Base-by-base conservation (phyloP, 108 stramenopile species). In the Stephanodiscus minutulus region DNA sequence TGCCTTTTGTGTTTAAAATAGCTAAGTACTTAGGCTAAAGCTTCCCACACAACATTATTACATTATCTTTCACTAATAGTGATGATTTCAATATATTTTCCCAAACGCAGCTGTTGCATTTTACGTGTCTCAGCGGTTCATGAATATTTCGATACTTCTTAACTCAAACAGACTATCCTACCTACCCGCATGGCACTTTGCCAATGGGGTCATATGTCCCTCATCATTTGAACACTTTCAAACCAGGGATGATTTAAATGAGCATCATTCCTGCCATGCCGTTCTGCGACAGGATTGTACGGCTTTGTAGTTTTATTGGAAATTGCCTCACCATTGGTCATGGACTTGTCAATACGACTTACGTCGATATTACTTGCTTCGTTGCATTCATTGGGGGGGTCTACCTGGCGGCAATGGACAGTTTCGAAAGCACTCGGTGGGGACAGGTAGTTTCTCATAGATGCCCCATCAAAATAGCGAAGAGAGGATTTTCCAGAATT, bases 401-500 rank as follows among this genome's bases (percentile, higher is more conserved):
- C 43, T 25, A 28, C 55, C 57, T 68, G 68, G 8, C 71, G 54
- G 39, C 91, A 92, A 52, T 79, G 79, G 0, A 85, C 75, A 31
- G 52, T 56, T 64, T 91, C 88, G 36, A 81, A 81, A 10, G 58
- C 65, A 41, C 82, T 84, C 29, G 76, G 65, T 13, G 90, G 87
- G 24, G 74, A 61, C 55, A 83, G 85, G 50, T 89, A 92, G 13
- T 56, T 54, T 48, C 66, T 64, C 89, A 91, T 91, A 0, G 87
- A 82, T 6, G 93, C 74, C 5, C 91, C 91, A 63, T 94, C 93
- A 79, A 91, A 89, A 48, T 81, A 85, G 2, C 58, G 55, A 37
- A 94, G 73, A 8, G 89, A 62, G 10, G 67, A 46, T 13, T 48
- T 56, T 7, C 88, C 86, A 10, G 72, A 61, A 29, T 63, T 80